Conservation (phyloP, 1,284 basidiomycete species). For the Caloboletus firmus region DNA sequence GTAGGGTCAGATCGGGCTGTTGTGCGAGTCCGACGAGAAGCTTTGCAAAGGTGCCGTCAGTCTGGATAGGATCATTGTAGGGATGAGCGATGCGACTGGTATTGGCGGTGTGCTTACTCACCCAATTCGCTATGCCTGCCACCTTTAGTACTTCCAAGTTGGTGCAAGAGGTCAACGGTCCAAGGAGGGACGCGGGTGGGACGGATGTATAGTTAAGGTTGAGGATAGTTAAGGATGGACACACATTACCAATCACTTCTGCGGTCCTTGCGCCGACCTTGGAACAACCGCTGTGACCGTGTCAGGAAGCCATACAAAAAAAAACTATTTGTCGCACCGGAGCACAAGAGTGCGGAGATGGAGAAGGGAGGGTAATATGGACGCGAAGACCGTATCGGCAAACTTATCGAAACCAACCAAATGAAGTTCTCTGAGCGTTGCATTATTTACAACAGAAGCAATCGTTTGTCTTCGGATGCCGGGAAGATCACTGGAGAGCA, state of each 20-base stretch:
- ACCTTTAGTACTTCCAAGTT: constrained; percentile 58
- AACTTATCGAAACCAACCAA: constrained; percentile 54
- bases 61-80: constrained; percentile 39
- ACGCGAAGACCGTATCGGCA: constrained; percentile 52
- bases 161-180: constrained; percentile 44
- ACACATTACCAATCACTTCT: constrained; percentile 43
- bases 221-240: constrained; percentile 45
- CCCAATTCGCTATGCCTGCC: constrained; percentile 63
- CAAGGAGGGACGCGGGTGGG: constrained; percentile 47
- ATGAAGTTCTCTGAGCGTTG: constrained; percentile 47
- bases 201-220: constrained; percentile 66
- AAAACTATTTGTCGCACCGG: constrained; percentile 42
- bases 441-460: constrained; percentile 42
- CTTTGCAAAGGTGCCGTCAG: constrained; percentile 53
- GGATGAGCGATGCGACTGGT: background rate
- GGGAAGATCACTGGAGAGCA: constrained; percentile 51
- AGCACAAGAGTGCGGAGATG: constrained; percentile 49
- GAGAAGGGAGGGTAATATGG: constrained; percentile 46
- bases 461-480: constrained; percentile 55
- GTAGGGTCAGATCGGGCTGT: constrained; percentile 34
- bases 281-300: constrained; percentile 50
- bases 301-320: constrained; percentile 12
- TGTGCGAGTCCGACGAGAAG: constrained; percentile 38
- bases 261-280: constrained; percentile 55
- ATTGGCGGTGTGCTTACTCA: constrained; percentile 28